phyloP scores from a whole-genome alignment of 2,329 filamentous ascomycete species.

The Allantophomopsis lycopodina region DNA sequence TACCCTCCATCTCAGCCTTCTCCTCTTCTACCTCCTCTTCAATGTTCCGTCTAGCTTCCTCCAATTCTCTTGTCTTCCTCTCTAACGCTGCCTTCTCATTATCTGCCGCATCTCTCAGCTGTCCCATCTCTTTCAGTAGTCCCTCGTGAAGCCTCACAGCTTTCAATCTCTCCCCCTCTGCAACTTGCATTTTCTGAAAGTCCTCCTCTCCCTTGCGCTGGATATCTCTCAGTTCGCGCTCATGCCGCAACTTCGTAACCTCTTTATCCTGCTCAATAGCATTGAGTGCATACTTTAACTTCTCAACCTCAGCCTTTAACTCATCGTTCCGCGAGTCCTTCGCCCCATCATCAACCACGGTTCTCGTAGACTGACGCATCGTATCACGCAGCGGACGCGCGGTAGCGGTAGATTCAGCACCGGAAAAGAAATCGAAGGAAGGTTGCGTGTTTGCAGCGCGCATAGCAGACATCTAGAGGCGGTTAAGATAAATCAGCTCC shows the following conservation, averaged over 20 bases:
- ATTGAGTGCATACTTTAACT: conserved; percentile 59
- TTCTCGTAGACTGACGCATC: conserved; percentile 28
- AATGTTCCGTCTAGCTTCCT: conserved; percentile 60
- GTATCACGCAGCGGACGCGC: conserved; percentile 13
- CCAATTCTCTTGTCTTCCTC: conserved; percentile 52
- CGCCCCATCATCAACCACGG: conserved; percentile 40
- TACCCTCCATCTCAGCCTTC: conserved; percentile 49
- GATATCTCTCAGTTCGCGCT: conserved; percentile 33
- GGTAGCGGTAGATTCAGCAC: conserved; percentile 27
- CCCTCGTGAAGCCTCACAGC: conserved; percentile 34
- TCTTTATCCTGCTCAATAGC: conserved; percentile 1
- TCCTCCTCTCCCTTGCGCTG: conserved; percentile 76
- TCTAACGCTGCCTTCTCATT: conserved; percentile 52
- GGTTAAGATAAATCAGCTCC: background rate
- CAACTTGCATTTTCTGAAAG: conserved; percentile 51
- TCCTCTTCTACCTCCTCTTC: conserved; percentile 75
- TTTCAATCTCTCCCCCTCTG: conserved; percentile 39
- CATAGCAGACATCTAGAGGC: conserved; percentile 25
- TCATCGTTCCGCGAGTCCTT: conserved; percentile 51
- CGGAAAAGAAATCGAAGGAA: conserved; percentile 44
- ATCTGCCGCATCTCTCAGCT: conserved; percentile 33
- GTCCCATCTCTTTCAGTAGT: conserved; percentile 35
- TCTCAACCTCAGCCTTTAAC: conserved; percentile 79
- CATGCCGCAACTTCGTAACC: background rate
- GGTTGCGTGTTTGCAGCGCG: conserved; percentile 35